Conservation (phyloP, 495 filamentous ascomycete species). For the Penicillium taxi region DNA sequence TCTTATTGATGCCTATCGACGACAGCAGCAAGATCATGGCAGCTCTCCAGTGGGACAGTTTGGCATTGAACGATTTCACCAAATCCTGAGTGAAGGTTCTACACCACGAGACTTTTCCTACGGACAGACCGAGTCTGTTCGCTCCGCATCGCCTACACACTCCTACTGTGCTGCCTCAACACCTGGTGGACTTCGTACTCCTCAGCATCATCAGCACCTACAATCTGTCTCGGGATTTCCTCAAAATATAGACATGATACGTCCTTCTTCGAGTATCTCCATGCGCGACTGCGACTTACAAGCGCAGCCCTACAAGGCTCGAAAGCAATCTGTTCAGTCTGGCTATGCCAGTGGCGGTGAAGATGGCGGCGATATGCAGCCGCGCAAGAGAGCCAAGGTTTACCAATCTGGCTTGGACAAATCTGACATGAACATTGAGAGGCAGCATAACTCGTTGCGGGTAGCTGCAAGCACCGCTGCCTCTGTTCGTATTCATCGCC, state of each 20-base stretch:
- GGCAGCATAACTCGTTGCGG: constrained; percentile 68
- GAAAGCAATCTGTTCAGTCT: constrained; percentile 40
- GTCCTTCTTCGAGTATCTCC: constrained; percentile 44
- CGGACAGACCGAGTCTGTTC: constrained; percentile 23
- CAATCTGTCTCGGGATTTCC: constrained; percentile 18
- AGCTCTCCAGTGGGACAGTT: constrained; percentile 43
- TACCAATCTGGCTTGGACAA: constrained; percentile 61
- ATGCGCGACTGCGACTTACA: constrained; percentile 34
- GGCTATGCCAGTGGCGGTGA: constrained; percentile 59
- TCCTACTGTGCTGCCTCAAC: constrained; percentile 30
- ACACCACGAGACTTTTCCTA: constrained; percentile 37
- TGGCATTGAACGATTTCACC: constrained; percentile 46
- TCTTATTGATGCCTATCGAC: constrained; percentile 27
- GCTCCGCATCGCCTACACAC: constrained; percentile 31
- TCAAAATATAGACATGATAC: constrained; percentile 27
- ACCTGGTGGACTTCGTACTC: constrained; percentile 23
- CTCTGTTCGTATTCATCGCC: constrained; percentile 78
- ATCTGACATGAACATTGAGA: constrained; percentile 56
- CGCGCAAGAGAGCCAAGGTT: constrained; percentile 64
- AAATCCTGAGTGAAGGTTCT: constrained; percentile 39
- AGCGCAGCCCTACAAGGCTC: constrained; percentile 19
- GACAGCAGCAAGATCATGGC: constrained; percentile 26
- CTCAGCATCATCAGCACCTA: constrained; percentile 18
- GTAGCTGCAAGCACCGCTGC: constrained; percentile 82
- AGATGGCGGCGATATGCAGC: constrained; percentile 53